Evolutionary conservation across 768 basidiomycete species (phyloP), one percentile per base, ranked within the genome.

Genomic region (Boletus tylopilopsis): DNA sequence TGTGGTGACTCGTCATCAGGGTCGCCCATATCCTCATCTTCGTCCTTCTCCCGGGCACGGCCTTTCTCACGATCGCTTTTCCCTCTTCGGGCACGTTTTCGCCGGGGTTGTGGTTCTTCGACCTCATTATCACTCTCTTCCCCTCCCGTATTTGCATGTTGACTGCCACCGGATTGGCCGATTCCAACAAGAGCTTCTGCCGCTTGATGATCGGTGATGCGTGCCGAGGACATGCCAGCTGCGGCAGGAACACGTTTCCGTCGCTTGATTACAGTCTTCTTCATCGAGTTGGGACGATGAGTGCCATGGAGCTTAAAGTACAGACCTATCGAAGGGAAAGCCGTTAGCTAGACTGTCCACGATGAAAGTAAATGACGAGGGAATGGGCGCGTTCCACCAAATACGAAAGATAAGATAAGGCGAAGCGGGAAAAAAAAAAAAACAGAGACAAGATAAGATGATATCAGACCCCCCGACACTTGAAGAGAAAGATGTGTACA

Each of bases 221-320:
- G 74, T 57, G 72, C 73, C 49, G 57, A 75, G 56, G 55, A 73
- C 66, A 68, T 66, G 54, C 68, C 64, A 49, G 68, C 78, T 18
- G 87, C 92, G 43, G 95, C 94, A 30, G 96, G 94, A 35, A 99
- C 94, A 58, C 96, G 86, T 72, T 98, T 98, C 57, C 96, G 78
- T 29, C 96, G 82, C 73, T 99, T 99, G 79, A 99, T 99, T 58
- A 96, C 92, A 5, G 91, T 89, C 76, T 98, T 97, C 72, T 96
- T 98, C 94, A 99, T 95, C 54, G 93, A 91, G 56, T 94, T 94
- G 33, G 96, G 96, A 32, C 96, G 84, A 61, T 97, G 94, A 2
- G 90, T 91, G 41, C 94, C 93, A 73, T 99, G 96, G 12, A 99
- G 79, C 71, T 99, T 98, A 78, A 92, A 96, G 73, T 98, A 99